Conservation (phyloP, 2,329 filamentous ascomycete genomes). For the Colletotrichum siamense region DNA sequence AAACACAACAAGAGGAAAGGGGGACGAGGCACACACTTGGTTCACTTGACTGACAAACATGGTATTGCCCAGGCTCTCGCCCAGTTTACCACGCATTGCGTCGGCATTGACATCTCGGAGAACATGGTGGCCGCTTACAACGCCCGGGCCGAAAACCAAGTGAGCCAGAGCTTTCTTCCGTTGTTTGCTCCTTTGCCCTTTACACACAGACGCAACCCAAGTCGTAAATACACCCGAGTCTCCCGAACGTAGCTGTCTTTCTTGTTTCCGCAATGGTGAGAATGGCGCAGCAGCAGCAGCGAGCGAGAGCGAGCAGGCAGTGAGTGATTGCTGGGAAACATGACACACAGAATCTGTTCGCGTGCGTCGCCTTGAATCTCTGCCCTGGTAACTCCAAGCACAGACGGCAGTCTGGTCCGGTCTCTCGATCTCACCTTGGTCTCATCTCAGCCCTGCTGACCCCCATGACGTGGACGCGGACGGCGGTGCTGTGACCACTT, state of each 20-base stretch:
- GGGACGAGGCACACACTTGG: not conserved
- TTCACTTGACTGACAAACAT: not conserved
- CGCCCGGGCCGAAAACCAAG: slow-evolving; percentile 58
- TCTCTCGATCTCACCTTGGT: not conserved
- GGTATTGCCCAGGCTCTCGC: slow-evolving; percentile 55
- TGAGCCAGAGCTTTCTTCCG: slow-evolving; percentile 28
- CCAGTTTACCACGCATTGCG: slow-evolving; percentile 65
- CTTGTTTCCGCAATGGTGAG: not conserved
- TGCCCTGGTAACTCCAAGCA: not conserved
- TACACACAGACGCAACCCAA: not conserved
- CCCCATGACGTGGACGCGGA: not conserved
- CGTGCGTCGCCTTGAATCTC: not conserved
- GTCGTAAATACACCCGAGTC: not conserved
- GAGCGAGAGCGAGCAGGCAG: not conserved
- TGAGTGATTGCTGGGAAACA: not conserved
- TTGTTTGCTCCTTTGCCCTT: not conserved
- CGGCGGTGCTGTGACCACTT: not conserved
- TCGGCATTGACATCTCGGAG: slow-evolving; percentile 74
- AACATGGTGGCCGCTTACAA: slow-evolving; percentile 77
- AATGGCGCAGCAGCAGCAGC: not conserved
- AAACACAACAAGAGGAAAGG: not conserved
- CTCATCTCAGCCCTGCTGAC: slow-evolving; percentile 18
- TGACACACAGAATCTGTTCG: not conserved
- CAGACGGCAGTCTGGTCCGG: not conserved
- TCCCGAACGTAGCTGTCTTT: not conserved